Conservation (phyloP, 179 eudicot species). For the Amaranthus tricolor region DNA sequence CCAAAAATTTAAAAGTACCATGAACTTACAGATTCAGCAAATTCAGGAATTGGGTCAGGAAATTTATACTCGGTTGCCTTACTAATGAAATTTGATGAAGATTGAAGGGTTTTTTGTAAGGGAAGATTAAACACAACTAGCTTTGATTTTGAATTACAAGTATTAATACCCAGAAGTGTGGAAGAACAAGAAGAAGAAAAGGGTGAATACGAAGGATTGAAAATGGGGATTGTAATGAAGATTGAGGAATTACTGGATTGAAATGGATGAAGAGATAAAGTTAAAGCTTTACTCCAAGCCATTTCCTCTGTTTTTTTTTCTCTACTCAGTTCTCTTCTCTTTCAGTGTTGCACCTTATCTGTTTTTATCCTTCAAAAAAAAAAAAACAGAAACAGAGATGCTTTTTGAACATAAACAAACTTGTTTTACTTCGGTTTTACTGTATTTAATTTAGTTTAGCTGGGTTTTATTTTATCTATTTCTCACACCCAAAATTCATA, state of each 20-base stretch:
- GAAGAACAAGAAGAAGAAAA: neutral
- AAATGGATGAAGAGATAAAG: constrained; percentile 6
- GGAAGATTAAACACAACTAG: constrained; percentile 10
- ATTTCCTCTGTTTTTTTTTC: constrained; percentile 9
- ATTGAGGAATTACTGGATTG: constrained; percentile 7
- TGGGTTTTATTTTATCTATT: too few relatives aligned
- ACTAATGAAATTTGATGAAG: constrained; percentile 27
- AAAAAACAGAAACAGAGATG: too few relatives aligned
- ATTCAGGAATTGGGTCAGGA: constrained; percentile 95
- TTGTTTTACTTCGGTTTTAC: too few relatives aligned
- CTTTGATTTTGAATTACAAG: constrained; percentile 16
- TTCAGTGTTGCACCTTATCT: constrained; percentile 23
- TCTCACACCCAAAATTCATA: too few relatives aligned
- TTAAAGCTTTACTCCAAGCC: constrained; percentile 26
- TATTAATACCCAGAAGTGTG: constrained; percentile 1
- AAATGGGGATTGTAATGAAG: constrained; percentile 8
- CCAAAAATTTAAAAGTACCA: neutral
- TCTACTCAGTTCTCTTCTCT: neutral
- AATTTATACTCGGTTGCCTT: constrained; percentile 74
- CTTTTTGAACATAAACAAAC: too few relatives aligned
- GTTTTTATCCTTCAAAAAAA: neutral
- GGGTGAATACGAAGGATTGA: neutral
- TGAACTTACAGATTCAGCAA: constrained; percentile 61
- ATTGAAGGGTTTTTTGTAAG: constrained; percentile 5
- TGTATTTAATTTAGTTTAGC: too few relatives aligned